Percentiles rank a stretch among this genome's conserved stretches.
Evolutionary conservation across 2,329 filamentous ascomycete species (phyloP).

Genomic region (Exophiala calicioides): DNA sequence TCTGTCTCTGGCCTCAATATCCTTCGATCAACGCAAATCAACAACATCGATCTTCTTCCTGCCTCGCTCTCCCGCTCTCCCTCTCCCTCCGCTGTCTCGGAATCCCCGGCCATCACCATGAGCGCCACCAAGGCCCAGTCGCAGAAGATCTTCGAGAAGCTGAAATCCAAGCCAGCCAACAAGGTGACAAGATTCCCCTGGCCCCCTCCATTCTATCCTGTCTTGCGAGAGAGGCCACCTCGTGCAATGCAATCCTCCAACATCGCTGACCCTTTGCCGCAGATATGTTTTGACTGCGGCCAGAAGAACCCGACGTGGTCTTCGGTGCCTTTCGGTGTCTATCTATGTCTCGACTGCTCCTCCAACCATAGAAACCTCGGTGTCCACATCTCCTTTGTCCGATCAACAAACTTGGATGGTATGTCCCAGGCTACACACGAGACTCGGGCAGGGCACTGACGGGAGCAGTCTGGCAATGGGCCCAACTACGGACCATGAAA

Average conservation of each 20-base stretch:
- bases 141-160: conserved; percentile 95
- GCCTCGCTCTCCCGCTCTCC: conserved; percentile 1
- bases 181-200: conserved; percentile 63
- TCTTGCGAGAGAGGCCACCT: conserved; percentile 33
- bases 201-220: conserved; percentile 13
- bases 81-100: background rate
- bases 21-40: too few relatives aligned
- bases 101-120: conserved; percentile 43
- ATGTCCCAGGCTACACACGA: conserved; percentile 46
- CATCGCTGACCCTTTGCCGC: conserved; percentile 14
- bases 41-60: too few relatives aligned
- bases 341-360: conserved; percentile 96
- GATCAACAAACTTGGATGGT: conserved; percentile 98
- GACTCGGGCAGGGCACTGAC: conserved; percentile 28
- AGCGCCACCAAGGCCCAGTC: conserved; percentile 90
- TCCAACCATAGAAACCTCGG: conserved; percentile 96
- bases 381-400: conserved; percentile 98
- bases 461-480: conserved; percentile 92
- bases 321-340: conserved; percentile 94
- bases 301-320: conserved; percentile 99
- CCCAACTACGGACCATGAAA: conserved; percentile 96
- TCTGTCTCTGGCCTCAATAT: background rate
- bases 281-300: conserved; percentile 98
- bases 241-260: conserved; percentile 12
- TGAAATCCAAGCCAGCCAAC: conserved; percentile 92